Base-by-base conservation (phyloP, 306 rosid genomes). In the Cercis canadensis region DNA sequence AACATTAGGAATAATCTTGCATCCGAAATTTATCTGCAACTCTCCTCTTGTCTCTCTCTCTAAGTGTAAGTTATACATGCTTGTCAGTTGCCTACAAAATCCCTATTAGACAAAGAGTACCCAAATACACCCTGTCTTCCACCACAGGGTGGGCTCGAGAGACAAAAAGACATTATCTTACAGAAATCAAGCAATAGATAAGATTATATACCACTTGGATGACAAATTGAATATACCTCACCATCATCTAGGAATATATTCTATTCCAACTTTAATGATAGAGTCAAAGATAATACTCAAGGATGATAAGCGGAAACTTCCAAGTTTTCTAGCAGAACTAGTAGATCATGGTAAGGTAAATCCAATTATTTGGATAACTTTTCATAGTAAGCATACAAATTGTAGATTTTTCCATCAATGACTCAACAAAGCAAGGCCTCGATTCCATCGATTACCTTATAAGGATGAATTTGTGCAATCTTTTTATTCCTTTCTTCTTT, bases 81-180 rank as follows among this genome's bases (percentile, higher is more conserved):
- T n/a, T n/a, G n/a, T n/a, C n/a, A n/a, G n/a, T n/a, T n/a, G n/a
- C n/a, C n/a, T n/a, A n/a, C 10, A 5, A 37, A 37, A 37, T 59
- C 40, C 46, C 16, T 10, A 33, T 24, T 4, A 15, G 64, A 8
- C 29, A 39, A n/a, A 4, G 15, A 40, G 13, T 11, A 21, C 3
- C 52, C 51, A 14, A 11, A 5, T 40, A 32, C 62, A 37, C 61
- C 54, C 75, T 57, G 66, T 66, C 75, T 36, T 70, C 75, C 66
- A 70, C 75, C 59, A 58, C 40, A 34, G 49, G 6, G 58, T 45
- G 49, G 29, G 29, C 29, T 24, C 36, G 29, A 10, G 36, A 70
- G 49, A 45, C 75, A 57, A 57, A 13, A n/a, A 34, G 58, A 65
- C 67, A 57, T 65, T 24, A 39, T 58, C 69, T 58, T 16, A 65